Conservation (phyloP, 495 filamentous ascomycete species). For the Aspergillus diversus region DNA sequence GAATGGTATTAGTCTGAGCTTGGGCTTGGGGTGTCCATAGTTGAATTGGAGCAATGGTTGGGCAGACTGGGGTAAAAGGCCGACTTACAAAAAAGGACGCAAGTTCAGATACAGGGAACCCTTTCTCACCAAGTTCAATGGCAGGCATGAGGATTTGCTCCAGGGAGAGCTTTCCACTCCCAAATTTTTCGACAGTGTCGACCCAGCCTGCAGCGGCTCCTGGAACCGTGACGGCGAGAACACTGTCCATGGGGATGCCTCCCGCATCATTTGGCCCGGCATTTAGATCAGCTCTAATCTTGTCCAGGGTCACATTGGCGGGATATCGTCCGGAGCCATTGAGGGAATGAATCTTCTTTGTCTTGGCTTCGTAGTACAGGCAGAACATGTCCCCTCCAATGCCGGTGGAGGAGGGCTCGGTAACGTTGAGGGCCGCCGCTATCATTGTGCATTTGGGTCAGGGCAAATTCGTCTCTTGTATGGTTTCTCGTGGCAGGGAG, state of each 20-base stretch:
- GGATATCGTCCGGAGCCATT: slow-evolving; percentile 91
- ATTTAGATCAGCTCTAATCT: slow-evolving; percentile 69
- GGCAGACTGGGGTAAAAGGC: background rate
- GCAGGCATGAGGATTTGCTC: slow-evolving; percentile 81
- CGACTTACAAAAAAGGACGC: slow-evolving; percentile 70
- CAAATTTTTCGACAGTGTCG: slow-evolving; percentile 88
- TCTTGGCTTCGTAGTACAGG: slow-evolving; percentile 86
- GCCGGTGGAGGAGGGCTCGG: slow-evolving; percentile 91
- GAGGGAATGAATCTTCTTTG: slow-evolving; percentile 76
- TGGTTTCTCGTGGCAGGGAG: background rate
- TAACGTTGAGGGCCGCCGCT: slow-evolving; percentile 89
- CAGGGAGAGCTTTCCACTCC: slow-evolving; percentile 80
- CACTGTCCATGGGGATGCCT: slow-evolving; percentile 73
- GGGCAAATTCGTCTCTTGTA: background rate
- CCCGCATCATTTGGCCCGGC: slow-evolving; percentile 62
- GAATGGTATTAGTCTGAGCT: background rate
- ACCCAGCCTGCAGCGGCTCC: slow-evolving; percentile 95
- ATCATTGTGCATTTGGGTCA: background rate
- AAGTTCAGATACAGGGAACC: slow-evolving; percentile 86
- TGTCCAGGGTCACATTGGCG: slow-evolving; percentile 66
- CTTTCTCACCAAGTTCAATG: slow-evolving; percentile 84
- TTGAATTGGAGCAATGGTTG: background rate
- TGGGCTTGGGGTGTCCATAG: background rate
- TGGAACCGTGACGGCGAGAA: slow-evolving; percentile 82
- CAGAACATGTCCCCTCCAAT: slow-evolving; percentile 99